Percentiles rank a stretch among this genome's conserved stretches.
Conservation (phyloP, 2,329 filamentous ascomycete species). For the Diaporthe longicolla region DNA sequence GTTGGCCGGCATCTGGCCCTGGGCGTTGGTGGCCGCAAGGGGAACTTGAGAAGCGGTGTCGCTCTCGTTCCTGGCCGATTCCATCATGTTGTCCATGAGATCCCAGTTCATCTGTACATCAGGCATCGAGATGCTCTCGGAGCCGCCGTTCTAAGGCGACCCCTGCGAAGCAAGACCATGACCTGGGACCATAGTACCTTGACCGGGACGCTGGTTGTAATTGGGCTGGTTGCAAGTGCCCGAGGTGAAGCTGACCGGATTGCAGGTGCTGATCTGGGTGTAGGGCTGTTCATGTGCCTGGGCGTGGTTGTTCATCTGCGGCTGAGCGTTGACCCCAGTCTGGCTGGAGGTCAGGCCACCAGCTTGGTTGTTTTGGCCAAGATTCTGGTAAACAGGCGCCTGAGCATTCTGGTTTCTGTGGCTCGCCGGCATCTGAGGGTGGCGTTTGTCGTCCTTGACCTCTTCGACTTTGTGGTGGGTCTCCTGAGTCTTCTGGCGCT, state of each 20-base stretch:
- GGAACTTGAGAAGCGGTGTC: too few species aligned
- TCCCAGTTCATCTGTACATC: too few species aligned
- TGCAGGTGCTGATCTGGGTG: background rate
- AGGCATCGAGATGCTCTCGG: too few species aligned
- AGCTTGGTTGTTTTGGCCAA: background rate
- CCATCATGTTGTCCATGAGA: background rate
- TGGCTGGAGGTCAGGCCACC: background rate
- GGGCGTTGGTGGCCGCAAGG: background rate
- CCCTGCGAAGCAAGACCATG: background rate
- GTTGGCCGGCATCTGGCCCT: background rate
- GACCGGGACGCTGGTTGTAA: too few species aligned
- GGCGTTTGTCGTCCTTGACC: background rate
- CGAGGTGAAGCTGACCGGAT: too few species aligned
- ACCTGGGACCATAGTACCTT: background rate
- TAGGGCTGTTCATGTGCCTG: background rate
- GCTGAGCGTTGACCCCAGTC: background rate
- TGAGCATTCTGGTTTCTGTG: background rate
- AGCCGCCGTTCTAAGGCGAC: background rate
- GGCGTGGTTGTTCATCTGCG: background rate
- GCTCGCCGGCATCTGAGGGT: background rate
- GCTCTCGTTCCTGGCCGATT: too few species aligned
- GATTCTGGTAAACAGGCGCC: background rate
- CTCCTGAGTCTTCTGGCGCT: background rate
- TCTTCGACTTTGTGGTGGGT: accelerated
- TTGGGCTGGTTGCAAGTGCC: background rate